Evolutionary conservation across 2,329 filamentous ascomycete genomes (phyloP).

Genomic region (Scedosporium dehoogii): DNA sequence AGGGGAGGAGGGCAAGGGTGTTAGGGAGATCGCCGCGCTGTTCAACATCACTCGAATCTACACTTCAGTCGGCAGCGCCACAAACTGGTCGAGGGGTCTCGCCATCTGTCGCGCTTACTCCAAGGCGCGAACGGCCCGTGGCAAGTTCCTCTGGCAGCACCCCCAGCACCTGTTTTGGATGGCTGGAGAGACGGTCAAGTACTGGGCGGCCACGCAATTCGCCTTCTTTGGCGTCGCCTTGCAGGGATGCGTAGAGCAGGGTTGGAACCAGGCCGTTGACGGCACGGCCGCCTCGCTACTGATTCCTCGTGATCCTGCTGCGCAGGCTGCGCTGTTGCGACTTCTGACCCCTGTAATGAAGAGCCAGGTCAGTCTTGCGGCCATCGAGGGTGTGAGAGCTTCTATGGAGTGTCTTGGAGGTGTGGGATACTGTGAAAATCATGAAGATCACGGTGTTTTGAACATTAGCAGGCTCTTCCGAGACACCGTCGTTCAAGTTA

Average conservation of each 20-base stretch:
- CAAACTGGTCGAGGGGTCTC: conserved; percentile 33
- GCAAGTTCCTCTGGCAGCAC: conserved; percentile 38
- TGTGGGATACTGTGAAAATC: too few species aligned
- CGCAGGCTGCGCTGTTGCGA: too few species aligned
- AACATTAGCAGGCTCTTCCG: too few species aligned
- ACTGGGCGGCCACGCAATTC: conserved; percentile 46
- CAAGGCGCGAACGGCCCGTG: conserved; percentile 31
- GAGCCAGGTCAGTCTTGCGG: too few species aligned
- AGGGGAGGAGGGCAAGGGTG: conserved; percentile 54
- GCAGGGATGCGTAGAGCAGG: conserved; percentile 30
- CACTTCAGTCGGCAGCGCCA: conserved; percentile 41
- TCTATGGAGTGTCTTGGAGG: too few species aligned
- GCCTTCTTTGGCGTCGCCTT: conserved; percentile 42
- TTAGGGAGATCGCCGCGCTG: conserved; percentile 57
- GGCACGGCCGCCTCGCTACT: conserved; percentile 52
- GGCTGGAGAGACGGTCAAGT: conserved; percentile 43
- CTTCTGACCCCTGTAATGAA: too few species aligned
- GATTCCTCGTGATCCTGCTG: too few species aligned
- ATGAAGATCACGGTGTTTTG: too few species aligned
- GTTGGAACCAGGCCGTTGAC: conserved; percentile 30
- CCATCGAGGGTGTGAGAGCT: too few species aligned
- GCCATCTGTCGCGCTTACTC: too few species aligned
- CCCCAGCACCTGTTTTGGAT: conserved; percentile 48
- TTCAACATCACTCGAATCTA: conserved; percentile 57
- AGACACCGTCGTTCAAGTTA: conserved; percentile 29